Percentiles rank a stretch among this genome's conserved stretches.
These are phyloP conservation scores for Colletotrichum australisinense DNA, from an alignment of 2,329 filamentous ascomycete genomes.

Conservation along the genomic window DNA sequence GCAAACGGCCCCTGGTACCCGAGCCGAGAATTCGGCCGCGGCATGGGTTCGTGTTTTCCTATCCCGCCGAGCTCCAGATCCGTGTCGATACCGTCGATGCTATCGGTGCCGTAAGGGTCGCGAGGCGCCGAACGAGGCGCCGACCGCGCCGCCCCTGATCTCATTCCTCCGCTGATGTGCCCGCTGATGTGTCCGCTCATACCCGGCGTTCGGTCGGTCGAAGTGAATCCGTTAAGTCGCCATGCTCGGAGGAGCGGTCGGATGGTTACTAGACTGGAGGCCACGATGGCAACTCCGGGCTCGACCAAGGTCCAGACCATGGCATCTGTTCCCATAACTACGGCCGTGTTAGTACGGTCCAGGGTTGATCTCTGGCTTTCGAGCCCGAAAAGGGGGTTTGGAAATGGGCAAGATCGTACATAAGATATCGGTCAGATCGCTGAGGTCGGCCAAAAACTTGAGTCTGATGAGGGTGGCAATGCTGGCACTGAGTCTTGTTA, in stretches of 20 bases:
- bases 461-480: constrained; percentile 65
- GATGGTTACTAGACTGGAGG: constrained; percentile 65
- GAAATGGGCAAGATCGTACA: constrained; percentile 49
- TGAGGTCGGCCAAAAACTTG: constrained; percentile 58
- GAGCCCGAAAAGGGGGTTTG: background rate
- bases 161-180: constrained; percentile 39
- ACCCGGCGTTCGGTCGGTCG: constrained; percentile 48
- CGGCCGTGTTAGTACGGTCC: background rate
- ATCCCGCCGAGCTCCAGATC: constrained; percentile 44
- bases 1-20: background rate
- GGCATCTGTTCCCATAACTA: constrained; percentile 61
- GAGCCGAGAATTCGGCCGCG: background rate
- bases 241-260: constrained; percentile 63
- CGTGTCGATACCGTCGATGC: constrained; percentile 54
- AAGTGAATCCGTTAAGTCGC: constrained; percentile 59
- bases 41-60: constrained; percentile 8
- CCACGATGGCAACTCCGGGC: constrained; percentile 65
- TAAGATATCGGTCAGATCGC: constrained; percentile 57
- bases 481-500: constrained; percentile 54
- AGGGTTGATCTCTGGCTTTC: background rate
- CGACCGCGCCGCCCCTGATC: constrained; percentile 44
- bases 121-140: constrained; percentile 40
- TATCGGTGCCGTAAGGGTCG: constrained; percentile 47
- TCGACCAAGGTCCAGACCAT: constrained; percentile 70
- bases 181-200: constrained; percentile 39